These are phyloP conservation scores for Solanum arcanum DNA, from an alignment of 257 asterid species.

Conservation along the genomic window DNA sequence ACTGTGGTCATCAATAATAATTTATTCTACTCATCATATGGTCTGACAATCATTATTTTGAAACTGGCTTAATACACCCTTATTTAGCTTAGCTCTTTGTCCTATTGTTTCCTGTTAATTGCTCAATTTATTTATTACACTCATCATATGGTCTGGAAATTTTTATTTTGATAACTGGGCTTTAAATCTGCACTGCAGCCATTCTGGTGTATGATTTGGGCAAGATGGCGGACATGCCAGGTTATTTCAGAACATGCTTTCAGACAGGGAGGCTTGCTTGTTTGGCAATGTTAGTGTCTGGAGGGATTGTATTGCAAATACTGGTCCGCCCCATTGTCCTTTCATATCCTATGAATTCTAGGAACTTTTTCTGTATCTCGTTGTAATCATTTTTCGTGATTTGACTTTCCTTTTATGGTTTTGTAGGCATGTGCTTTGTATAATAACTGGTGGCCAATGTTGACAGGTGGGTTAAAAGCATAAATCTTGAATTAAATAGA, in stretches of 20 bases:
- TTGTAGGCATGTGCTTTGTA: slow-evolving; percentile 88
- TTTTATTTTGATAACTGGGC: background rate
- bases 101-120: background rate
- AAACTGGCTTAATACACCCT: background rate
- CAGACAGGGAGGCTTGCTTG: slow-evolving; percentile 77
- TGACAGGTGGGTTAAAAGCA: slow-evolving; percentile 44
- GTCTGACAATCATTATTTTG: background rate
- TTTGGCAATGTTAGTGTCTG: slow-evolving; percentile 85
- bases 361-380: background rate
- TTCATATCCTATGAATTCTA: background rate
- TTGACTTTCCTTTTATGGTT: slow-evolving; percentile 1
- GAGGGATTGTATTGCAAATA: slow-evolving; percentile 85
- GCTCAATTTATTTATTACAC: background rate
- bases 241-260: slow-evolving; percentile 61
- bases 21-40: background rate
- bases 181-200: background rate
- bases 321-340: slow-evolving; percentile 32
- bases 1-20: background rate
- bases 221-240: slow-evolving; percentile 65
- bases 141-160: background rate
- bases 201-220: slow-evolving; percentile 19
- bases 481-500: background rate
- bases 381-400: slow-evolving; percentile 2
- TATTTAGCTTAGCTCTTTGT: background rate
- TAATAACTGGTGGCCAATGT: slow-evolving; percentile 98